Conservation (phyloP, 2,329 filamentous ascomycete species). For the Penicillium corylophilum region DNA sequence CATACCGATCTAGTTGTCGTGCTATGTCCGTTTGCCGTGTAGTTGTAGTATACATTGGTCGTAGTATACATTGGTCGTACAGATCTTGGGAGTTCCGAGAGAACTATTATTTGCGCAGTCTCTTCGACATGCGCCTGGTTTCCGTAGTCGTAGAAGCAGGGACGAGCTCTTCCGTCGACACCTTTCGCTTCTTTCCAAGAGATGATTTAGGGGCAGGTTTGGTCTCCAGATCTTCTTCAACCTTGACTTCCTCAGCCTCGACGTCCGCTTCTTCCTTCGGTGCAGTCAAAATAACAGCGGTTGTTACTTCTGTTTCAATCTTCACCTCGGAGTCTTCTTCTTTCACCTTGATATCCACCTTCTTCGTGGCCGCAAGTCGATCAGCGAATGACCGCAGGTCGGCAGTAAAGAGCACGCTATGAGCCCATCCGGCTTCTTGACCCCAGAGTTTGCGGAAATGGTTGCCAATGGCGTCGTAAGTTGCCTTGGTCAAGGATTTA, state of each 20-base stretch:
- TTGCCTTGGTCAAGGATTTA: slow-evolving; percentile 81
- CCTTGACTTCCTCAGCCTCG: slow-evolving; percentile 24
- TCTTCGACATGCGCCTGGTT: slow-evolving; percentile 32
- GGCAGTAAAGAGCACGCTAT: slow-evolving; percentile 93
- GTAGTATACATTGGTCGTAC: background rate
- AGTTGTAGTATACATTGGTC: no score
- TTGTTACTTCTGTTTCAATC: slow-evolving; percentile 28
- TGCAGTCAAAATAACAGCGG: slow-evolving; percentile 26
- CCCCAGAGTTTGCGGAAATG: slow-evolving; percentile 91
- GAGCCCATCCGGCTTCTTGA: slow-evolving; percentile 92
- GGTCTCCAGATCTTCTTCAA: slow-evolving; percentile 17
- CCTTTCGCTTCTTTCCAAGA: slow-evolving; percentile 19
- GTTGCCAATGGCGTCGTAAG: slow-evolving; percentile 86
- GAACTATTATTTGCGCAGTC: slow-evolving; percentile 20
- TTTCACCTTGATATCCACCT: slow-evolving; percentile 36
- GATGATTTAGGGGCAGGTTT: slow-evolving; percentile 6
- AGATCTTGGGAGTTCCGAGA: background rate
- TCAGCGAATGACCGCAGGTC: slow-evolving; percentile 84
- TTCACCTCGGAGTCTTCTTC: slow-evolving; percentile 28
- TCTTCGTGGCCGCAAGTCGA: slow-evolving; percentile 47
- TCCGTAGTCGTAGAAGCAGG: slow-evolving; percentile 24
- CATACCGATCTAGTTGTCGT: background rate
- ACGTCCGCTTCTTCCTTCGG: slow-evolving; percentile 17
- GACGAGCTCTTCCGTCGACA: slow-evolving; percentile 16
- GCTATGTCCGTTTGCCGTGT: background rate